These are phyloP conservation scores for Mycena latifolia DNA, from an alignment of 768 basidiomycete genomes.

Conservation along the genomic window DNA sequence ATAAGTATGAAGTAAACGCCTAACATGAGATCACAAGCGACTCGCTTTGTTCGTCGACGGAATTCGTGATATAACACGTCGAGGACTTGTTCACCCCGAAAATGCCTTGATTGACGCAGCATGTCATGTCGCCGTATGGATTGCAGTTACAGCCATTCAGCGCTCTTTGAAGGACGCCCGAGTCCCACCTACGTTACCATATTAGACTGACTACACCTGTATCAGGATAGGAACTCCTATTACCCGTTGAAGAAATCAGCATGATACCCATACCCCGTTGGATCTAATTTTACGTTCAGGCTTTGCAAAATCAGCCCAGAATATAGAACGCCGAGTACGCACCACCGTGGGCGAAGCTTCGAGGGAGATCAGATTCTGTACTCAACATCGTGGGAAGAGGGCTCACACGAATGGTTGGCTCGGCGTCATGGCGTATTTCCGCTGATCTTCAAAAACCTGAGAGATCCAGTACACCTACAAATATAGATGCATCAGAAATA, in stretches of 20 bases:
- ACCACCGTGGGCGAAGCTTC: constrained; percentile 44
- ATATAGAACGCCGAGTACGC: background rate
- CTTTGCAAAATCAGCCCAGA: background rate
- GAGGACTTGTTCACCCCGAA: constrained; percentile 38
- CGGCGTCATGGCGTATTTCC: constrained; percentile 41
- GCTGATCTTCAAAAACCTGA: constrained; percentile 40
- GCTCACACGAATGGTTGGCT: constrained; percentile 48
- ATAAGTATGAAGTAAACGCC: background rate
- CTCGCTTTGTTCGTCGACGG: constrained; percentile 39
- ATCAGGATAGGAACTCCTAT: background rate
- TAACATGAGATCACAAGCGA: constrained; percentile 1
- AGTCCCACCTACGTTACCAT: constrained; percentile 51
- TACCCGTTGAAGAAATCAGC: constrained; percentile 50
- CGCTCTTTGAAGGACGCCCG: constrained; percentile 51
- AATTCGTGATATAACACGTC: constrained; percentile 38
- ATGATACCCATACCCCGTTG: constrained; percentile 56
- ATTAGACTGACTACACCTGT: background rate
- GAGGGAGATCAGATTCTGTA: background rate
- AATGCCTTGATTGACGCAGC: constrained; percentile 39
- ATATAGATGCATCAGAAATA: background rate
- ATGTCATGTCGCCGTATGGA: constrained; percentile 41
- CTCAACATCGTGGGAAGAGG: background rate
- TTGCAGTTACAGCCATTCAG: constrained; percentile 47
- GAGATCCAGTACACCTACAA: constrained; percentile 44
- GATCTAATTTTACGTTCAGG: constrained; percentile 48